These are phyloP conservation scores for Dendrobium officinale DNA, from an alignment of 106 monocot species.

Conservation along the genomic window DNA sequence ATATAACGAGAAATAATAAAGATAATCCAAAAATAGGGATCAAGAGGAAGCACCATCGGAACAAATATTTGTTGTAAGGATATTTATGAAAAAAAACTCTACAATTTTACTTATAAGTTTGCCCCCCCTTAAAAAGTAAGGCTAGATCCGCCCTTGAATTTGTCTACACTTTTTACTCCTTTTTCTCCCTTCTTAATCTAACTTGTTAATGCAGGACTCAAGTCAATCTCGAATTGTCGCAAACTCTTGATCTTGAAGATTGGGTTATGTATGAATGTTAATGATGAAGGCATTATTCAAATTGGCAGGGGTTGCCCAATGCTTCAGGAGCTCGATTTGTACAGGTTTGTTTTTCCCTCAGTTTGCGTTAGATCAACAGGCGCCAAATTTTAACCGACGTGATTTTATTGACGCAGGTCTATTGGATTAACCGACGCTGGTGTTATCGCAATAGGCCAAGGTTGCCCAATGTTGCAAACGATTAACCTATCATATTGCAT, in stretches of 20 bases:
- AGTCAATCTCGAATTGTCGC: constrained; percentile 49
- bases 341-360: constrained; percentile 37
- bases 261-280: constrained; percentile 65
- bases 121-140: too few relatives aligned
- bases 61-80: too few relatives aligned
- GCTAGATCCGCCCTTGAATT: too few relatives aligned
- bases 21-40: too few relatives aligned
- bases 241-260: constrained; percentile 59
- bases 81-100: too few relatives aligned
- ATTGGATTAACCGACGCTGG: constrained; percentile 47
- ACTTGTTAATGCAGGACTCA: constrained; percentile 43
- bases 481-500: constrained; percentile 73
- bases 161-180: not conserved
- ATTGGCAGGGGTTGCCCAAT: constrained; percentile 39
- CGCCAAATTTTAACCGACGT: not conserved
- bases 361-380: not conserved
- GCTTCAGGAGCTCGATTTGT: constrained; percentile 68
- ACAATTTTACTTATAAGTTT: too few relatives aligned
- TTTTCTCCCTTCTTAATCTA: constrained; percentile 8
- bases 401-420: constrained; percentile 25
- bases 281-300: constrained; percentile 54
- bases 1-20: too few relatives aligned
- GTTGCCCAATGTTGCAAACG: constrained; percentile 43
- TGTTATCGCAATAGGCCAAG: constrained; percentile 42
- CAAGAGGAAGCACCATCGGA: too few relatives aligned